Conservation (phyloP, 2,329 filamentous ascomycete species). For the Huntiella abstrusa region DNA sequence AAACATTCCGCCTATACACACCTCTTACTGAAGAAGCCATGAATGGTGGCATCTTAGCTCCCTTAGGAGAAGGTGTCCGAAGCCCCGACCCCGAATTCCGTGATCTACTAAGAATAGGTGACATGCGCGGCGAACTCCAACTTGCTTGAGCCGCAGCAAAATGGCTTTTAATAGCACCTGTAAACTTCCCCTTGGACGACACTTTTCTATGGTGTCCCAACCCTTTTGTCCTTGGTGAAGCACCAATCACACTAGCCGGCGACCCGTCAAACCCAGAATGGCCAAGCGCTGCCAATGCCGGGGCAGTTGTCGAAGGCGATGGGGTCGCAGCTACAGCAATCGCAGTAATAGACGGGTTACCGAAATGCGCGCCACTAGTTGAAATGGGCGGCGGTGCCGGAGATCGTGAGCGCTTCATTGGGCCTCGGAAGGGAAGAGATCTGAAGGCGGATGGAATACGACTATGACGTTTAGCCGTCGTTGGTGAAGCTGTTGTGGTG, state of each 20-base stretch:
- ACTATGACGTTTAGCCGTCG: constrained; percentile 10
- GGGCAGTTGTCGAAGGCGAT: background rate
- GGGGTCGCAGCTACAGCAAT: constrained; percentile 12
- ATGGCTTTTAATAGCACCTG: background rate
- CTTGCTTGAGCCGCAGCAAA: constrained; percentile 2
- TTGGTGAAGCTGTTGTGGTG: constrained; percentile 7
- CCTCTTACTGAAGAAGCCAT: constrained; percentile 21
- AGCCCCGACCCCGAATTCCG: constrained; percentile 3
- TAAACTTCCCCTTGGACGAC: constrained; percentile 4
- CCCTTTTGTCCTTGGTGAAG: background rate
- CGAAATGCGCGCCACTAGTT: constrained; percentile 13
- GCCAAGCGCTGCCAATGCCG: background rate
- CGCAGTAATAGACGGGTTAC: constrained; percentile 11
- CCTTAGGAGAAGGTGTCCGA: constrained; percentile 9
- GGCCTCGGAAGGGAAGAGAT: constrained; percentile 25
- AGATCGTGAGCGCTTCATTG: constrained; percentile 30
- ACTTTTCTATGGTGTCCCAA: constrained; percentile 1
- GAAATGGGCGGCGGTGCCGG: constrained; percentile 17
- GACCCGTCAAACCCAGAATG: background rate
- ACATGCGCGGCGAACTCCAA: background rate
- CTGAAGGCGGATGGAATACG: constrained; percentile 22
- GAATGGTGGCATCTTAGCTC: constrained; percentile 22
- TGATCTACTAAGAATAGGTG: constrained; percentile 4
- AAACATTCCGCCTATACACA: constrained; percentile 13
- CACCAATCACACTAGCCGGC: background rate